These are phyloP conservation scores for Kurtzmaniella quercitrusa DNA, from an alignment of 1,139 yeast species.

Conservation along the genomic window DNA sequence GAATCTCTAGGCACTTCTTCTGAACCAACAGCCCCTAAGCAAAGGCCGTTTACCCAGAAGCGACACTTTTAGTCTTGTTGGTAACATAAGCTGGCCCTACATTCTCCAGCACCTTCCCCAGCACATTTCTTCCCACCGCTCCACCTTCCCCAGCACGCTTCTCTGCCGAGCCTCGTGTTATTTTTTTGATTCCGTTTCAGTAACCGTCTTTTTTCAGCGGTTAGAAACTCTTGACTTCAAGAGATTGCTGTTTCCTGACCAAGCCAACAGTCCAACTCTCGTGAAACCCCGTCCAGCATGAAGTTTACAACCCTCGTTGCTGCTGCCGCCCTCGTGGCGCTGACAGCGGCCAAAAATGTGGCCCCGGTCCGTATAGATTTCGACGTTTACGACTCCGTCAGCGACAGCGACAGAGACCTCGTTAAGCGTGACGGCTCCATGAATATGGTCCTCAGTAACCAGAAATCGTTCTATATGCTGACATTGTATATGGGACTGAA, in stretches of 20 bases:
- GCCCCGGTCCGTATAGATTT: constrained; percentile 20
- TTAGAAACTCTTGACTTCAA: neutral
- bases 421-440: constrained; percentile 36
- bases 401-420: constrained; percentile 9
- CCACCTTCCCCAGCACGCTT: neutral
- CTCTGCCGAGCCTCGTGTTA: neutral
- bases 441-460: constrained; percentile 37
- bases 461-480: constrained; percentile 47
- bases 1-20: too few species aligned
- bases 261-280: neutral
- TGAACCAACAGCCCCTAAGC: too few species aligned
- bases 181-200: neutral
- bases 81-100: too few species aligned
- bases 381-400: constrained; percentile 20
- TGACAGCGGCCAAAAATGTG: constrained; percentile 4
- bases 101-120: too few species aligned
- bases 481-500: constrained; percentile 33
- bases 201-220: neutral
- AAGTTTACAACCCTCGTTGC: neutral
- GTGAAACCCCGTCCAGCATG: neutral
- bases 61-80: too few species aligned
- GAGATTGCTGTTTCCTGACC: neutral
- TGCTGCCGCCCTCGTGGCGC: neutral
- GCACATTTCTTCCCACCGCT: too few species aligned
- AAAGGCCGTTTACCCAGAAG: too few species aligned